Conservation (phyloP, 306 rosid genomes). For the Trifolium repens region DNA sequence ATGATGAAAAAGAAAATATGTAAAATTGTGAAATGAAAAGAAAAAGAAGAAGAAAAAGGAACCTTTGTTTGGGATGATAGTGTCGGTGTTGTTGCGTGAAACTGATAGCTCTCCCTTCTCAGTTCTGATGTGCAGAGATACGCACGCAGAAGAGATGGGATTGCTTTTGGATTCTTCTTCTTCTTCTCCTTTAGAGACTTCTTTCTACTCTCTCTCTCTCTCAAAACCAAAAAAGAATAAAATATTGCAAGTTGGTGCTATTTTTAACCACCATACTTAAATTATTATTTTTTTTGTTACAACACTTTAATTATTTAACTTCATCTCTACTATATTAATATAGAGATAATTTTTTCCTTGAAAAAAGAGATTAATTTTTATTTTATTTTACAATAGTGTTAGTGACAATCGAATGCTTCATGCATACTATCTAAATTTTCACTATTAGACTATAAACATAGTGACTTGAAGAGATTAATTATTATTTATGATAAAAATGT, state of each 20-base stretch:
- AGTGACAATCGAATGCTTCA: too few species aligned
- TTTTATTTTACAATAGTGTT: too few species aligned
- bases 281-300: too few species aligned
- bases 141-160: slow-evolving; percentile 44
- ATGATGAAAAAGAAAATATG: background rate
- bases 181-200: slow-evolving; percentile 22
- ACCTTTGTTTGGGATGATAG: slow-evolving; percentile 2
- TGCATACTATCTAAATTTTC: too few species aligned
- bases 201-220: background rate
- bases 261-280: background rate
- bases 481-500: too few species aligned
- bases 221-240: background rate
- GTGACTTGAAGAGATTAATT: too few species aligned
- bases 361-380: too few species aligned
- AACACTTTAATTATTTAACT: too few species aligned
- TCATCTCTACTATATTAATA: too few species aligned
- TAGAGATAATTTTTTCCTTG: too few species aligned
- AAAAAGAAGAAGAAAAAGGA: background rate
- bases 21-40: background rate
- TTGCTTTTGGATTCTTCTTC: slow-evolving; percentile 47
- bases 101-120: slow-evolving; percentile 38
- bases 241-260: background rate
- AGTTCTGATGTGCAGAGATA: slow-evolving; percentile 53
- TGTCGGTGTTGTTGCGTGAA: background rate
- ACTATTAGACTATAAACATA: too few species aligned